Base-by-base conservation (phyloP, 2,329 filamentous ascomycete genomes). In the Chaetomium strumarium region DNA sequence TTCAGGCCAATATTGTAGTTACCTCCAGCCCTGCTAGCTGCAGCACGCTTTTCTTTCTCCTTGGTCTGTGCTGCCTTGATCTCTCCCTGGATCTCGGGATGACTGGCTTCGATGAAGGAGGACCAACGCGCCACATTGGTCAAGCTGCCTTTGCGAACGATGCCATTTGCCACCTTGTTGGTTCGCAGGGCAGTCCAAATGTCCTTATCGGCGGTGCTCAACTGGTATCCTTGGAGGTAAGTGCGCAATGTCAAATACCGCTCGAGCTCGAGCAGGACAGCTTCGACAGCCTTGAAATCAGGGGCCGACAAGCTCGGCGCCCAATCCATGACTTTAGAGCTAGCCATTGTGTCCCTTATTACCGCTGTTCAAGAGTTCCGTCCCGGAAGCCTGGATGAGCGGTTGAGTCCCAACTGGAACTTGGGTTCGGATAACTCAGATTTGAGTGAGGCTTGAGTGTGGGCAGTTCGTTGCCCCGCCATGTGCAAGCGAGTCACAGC, bases 1-100 rank as follows among this genome's bases (percentile, higher is more conserved):
- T 48, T 52, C 31, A 52, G 39, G 6, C 50, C 50, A 29, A 52
- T 52, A 33, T 48, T 52, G 45, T 52, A 52, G 29, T 19, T 43
- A 8, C 38, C 38, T 13, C 50, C 38, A n/a, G 50, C 50, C n/a
- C 33, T 52, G 44, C 50, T 52, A 2, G 50, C 50, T 12, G 44
- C 31, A 13, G 50, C 44, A 17, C 50, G 44, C 12, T 44, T 48
- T n/a, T 47, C 30, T 5, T 48, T 48, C n/a, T 38, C 39, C 10
- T 43, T 36, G n/a, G 31, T 29, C 20, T 43, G 39, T 4, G 45
- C 38, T 34, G 43, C 50, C 30, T 34, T 44, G 39, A 52, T 47
- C 19, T 43, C 24, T 3, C 30, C 45, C 10, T 53, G 39, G 6
- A 53, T 53, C 31, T 53, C 45, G 13, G 45, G 46, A 45, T 53